Evolutionary conservation across 352 stramenopile species (phyloP), one percentile per base, ranked within the genome.

Genomic region (Phytophthora agathidicida): DNA sequence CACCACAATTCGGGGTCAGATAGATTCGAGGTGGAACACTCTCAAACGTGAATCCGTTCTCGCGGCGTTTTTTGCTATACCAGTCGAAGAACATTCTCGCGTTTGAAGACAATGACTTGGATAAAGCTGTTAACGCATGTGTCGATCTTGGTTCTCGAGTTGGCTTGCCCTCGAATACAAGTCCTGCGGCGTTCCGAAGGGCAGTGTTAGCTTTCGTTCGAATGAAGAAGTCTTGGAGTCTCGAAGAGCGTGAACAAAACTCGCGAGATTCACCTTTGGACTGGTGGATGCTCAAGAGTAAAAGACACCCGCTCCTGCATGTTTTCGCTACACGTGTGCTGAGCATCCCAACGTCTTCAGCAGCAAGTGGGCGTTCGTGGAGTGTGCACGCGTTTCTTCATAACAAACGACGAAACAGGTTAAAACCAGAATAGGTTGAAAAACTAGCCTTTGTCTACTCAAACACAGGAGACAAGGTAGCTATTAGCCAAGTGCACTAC

Each of bases 391-490:
- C 11, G 2, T 71, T 62, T 19, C 45, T 71, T 3, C 48, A 63
- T 17, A 43, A 26, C 9, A 54, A 67, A 32, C 22, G 43, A 5
- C 24, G 47, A 5, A 71, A 58, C 16, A 4, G 43, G 17, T 23
- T 67, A 2, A 38, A 30, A 7, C 19, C 48, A 3, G 17, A n/a
- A 45, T 19, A 47, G 3, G 26, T 66, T 1, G 35, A 67, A 16
- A 63, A 63, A 26, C 33, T 71, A 1, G 42, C 16, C 22, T 71
- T 61, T 22, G 14, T 71, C 0, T 66, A 71, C 16, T 33, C n/a
- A 23, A 31, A 54, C 30, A 9, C 32, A 2, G 38, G 22, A 1
- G 9, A 32, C 22, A 46, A 46, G 14, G 32, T n/a, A 7, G 17
- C 42, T 3, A 49, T 8, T n/a, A 36, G 42, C 14, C 16, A 49